phyloP scores from a whole-genome alignment of 169 alveolate genomes.

The Eimeria acervulina region DNA sequence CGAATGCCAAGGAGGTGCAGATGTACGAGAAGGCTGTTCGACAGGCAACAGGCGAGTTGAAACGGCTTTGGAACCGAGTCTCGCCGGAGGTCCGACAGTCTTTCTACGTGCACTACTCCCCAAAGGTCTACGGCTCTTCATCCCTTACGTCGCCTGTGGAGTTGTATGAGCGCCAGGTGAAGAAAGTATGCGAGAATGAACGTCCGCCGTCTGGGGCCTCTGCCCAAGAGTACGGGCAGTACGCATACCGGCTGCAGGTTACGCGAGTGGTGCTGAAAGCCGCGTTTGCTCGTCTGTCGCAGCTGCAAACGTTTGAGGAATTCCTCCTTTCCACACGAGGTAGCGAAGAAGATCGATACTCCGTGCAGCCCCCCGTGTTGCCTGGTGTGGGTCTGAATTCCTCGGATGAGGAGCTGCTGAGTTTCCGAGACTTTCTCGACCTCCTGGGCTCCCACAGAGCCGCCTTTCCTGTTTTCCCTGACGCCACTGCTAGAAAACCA shows the following conservation, averaged over 20 bases:
- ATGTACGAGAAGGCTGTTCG: neutral
- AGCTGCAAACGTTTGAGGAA: neutral
- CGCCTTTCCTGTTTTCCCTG: neutral
- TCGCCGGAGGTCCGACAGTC: slow-evolving; percentile 22
- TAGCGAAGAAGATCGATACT: neutral
- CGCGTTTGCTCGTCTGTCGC: neutral
- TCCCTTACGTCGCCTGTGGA: slow-evolving; percentile 2
- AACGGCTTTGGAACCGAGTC: slow-evolving; percentile 10
- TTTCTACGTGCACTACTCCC: neutral
- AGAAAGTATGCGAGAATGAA: neutral
- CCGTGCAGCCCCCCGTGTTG: neutral
- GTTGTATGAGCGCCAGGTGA: slow-evolving; percentile 12
- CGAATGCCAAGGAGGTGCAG: slow-evolving; percentile 11
- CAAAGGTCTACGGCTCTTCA: slow-evolving; percentile 22
- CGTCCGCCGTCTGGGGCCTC: slow-evolving; percentile 16
- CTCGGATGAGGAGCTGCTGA: slow-evolving; percentile 1
- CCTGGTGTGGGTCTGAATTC: neutral
- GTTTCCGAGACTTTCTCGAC: slow-evolving; percentile 8
- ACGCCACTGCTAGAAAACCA: neutral
- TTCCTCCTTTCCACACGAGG: neutral
- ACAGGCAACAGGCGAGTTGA: neutral
- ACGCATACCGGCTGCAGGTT: slow-evolving; percentile 6
- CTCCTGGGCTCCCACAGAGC: neutral
- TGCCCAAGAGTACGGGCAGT: neutral
- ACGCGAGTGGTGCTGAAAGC: slow-evolving; percentile 11